Base-by-base conservation (phyloP, 257 asterid species). In the Mentha longifolia region DNA sequence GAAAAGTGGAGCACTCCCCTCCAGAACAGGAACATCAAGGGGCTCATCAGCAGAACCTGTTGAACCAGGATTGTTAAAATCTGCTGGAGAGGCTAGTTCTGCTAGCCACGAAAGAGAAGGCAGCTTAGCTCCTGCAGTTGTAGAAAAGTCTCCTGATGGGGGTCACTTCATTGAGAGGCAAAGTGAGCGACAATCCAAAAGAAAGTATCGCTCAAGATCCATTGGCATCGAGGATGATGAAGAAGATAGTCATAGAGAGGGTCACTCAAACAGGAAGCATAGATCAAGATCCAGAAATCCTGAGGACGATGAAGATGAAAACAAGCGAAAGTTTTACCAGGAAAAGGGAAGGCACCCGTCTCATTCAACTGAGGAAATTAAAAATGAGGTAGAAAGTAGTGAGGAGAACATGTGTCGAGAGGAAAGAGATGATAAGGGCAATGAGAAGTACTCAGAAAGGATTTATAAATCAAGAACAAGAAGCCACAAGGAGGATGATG, bases 31-130 rank as follows among this genome's bases (percentile, higher is more conserved):
- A 70, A 46, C 82, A 12, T 75, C 83, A 0, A 83, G 86, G 60
- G 84, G 82, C 59, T 74, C 86, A 62, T 94, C 97, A 7, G 65
- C 74, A 20, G 97, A 94, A 69, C 97, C 89, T 76, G 75, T 49
- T 47, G 88, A 71, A 70, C 67, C 85, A 17, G 85, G 84, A 72
- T 69, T 75, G 20, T 72, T 68, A 11, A 82, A 65, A 39, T 65
- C 78, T 19, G 74, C 51, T 12, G 19, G 68, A 15, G 85, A 80
- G 78, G 79, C 46, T 65, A 61, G 81, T 68, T 74, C 15, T 65
- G 66, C 73, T 55, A 62, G 58, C 62, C 79, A 68, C 68, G 89
- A 73, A 54, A 77, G 78, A 75, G 90, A 80, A 68, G 79, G 77
- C 74, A 82, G 83, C 76, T 76, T 82, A 65, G 76, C 79, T 71